Conservation (phyloP, 2,329 filamentous ascomycete genomes). For the Epichloe gansuensis region DNA sequence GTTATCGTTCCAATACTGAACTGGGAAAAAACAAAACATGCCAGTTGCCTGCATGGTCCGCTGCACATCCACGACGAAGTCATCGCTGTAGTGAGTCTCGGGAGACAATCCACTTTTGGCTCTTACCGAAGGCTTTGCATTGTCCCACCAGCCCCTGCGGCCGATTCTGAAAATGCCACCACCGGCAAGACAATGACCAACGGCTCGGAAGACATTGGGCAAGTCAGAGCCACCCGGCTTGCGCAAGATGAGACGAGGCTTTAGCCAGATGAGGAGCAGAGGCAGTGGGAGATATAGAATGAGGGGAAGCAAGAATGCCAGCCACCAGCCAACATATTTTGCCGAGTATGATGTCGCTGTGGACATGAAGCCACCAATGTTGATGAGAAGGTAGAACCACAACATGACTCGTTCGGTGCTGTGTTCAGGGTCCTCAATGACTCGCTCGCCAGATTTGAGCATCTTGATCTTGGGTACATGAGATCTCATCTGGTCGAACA, state of each 20-base stretch:
- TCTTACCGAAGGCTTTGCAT: constrained; percentile 42
- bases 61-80: constrained; percentile 53
- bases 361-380: constrained; percentile 39
- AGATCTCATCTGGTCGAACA: constrained; percentile 53
- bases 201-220: constrained; percentile 44
- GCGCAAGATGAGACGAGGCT: constrained; percentile 42
- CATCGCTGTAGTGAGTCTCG: constrained; percentile 49
- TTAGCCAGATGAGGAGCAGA: constrained; percentile 41
- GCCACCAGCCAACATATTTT: constrained; percentile 38
- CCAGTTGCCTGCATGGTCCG: constrained; percentile 34
- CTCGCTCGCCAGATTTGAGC: constrained; percentile 44
- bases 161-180: constrained; percentile 39
- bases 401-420: constrained; percentile 56
- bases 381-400: constrained; percentile 47
- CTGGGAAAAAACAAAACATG: constrained; percentile 29
- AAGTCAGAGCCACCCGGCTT: constrained; percentile 57
- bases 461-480: constrained; percentile 27
- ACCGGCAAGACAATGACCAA: constrained; percentile 40
- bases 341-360: constrained; percentile 41
- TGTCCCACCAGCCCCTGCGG: constrained; percentile 44
- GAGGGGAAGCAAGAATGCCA: constrained; percentile 31
- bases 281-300: constrained; percentile 49
- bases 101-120: constrained; percentile 26
- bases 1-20: constrained; percentile 28
- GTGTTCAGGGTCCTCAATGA: constrained; percentile 56